Base-by-base conservation (phyloP, 805 yeast genomes). In the Metschnikowia lachancei region DNA sequence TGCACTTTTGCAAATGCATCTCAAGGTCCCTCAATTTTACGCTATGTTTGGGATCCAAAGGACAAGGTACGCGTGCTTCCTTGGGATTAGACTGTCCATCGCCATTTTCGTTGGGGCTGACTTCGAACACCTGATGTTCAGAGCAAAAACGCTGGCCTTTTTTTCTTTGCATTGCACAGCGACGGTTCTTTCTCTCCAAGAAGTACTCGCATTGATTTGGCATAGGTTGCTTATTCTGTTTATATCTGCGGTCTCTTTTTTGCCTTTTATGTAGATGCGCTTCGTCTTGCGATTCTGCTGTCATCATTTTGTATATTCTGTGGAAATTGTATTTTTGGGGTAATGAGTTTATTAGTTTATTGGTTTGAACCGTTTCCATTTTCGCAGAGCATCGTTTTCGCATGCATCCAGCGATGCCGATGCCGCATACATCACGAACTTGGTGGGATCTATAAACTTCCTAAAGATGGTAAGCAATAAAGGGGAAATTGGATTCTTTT, bases 31-130 rank as follows among this genome's bases (percentile, higher is more conserved):
- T 70, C 39, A 70, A 70, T 88, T 87, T 84, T 0, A 89, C 81
- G 1, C 83, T 76, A 61, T 89, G 97, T 2, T 78, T 74, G 1
- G 84, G 80, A 62, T 88, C 95, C 24, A 83, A 59, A 0, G 96
- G 89, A 65, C 97, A 89, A 6, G 82, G 79, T 0, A 89, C 74
- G 46, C 95, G 65, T 14, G 28, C 17, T 6, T 35, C 20, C 5
- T 59, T 59, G 3, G 19, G 57, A 52, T 62, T 53, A 52, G 56
- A 49, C 39, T 51, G 45, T 43, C 50, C 53, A 19, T 47, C 35
- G 33, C 45, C 55, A 28, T 42, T 13, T 9, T 16, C 31, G 4
- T 12, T 29, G 4, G 31, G 24, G 4, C 7, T 20, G 3, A 10
- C 28, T 26, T 55, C 60, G 28, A 43, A 53, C 30, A 61, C 61